Base-by-base conservation (phyloP, 306 rosid species). In the Cicer pinnatifidum region DNA sequence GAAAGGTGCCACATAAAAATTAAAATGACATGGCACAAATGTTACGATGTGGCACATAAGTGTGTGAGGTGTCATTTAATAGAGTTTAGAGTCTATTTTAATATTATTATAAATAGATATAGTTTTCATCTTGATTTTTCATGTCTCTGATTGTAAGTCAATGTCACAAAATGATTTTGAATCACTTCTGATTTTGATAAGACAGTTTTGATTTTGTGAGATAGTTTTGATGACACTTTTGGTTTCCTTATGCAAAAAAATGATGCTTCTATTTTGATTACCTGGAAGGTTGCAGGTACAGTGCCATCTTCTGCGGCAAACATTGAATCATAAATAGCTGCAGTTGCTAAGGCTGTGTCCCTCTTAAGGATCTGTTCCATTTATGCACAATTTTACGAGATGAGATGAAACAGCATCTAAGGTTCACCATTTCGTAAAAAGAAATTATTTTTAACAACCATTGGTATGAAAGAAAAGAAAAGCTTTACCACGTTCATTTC, bases 221-320 rank as follows among this genome's bases (percentile, higher is more conserved):
- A 65, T 9, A 66, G 11, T 9, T 69, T 70, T 39, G 65, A 39
- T 39, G 60, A 39, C 75, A 48, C 52, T 77, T 20, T 37, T 8
- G 50, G 40, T 46, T 57, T 54, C 33, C 50, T 63, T 33, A 39
- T n/a, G 35, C 45, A 33, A 41, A 48, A 64, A 64, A 62, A 71
- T 57, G 28, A 28, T 38, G 28, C 60, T 16, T 64, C 15, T 57
- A 35, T 64, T 64, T 48, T 51, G 70, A 67, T 85, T 70, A 91
- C 98, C 96, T 93, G 97, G 80, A 91, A 93, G 80, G 98, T 93
- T 76, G 98, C 98, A 67, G 96, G 97, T 67, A 93, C 80, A 3
- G 92, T 86, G 71, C 97, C 98, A 81, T 93, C 98, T 67, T 93
- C 97, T 56, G 85, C 87, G 7, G 90, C 96, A 71, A 93, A 93